Evolutionary conservation across 805 yeast genomes (phyloP).

Genomic region (Saccharomycopsis malanga): DNA sequence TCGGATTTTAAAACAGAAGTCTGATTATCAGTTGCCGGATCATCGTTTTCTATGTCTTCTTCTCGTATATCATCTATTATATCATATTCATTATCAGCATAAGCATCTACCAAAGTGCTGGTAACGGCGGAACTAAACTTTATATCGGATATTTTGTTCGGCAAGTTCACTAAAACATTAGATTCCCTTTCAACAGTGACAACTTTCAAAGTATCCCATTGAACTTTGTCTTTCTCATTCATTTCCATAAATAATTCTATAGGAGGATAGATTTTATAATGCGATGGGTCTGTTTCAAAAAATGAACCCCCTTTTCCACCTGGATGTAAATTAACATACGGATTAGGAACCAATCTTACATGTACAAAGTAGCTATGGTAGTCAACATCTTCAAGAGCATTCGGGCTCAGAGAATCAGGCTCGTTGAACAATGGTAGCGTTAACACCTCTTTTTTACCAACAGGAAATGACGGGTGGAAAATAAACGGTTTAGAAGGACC

Average conservation of each 20-base stretch:
- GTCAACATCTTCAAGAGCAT: conserved; percentile 16
- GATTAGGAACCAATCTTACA: conserved; percentile 36
- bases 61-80: conserved; percentile 22
- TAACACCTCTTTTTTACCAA: conserved; percentile 30
- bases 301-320: neutral
- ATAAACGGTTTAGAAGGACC: conserved; percentile 19
- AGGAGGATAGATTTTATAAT: conserved; percentile 37
- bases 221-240: conserved; percentile 29
- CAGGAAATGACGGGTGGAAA: conserved; percentile 31
- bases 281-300: conserved; percentile 5
- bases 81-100: conserved; percentile 1
- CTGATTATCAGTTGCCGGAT: neutral
- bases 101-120: conserved; percentile 29
- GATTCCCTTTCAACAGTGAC: conserved; percentile 41
- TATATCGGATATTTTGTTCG: conserved; percentile 36
- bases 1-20: neutral
- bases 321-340: conserved; percentile 25
- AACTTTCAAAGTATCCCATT: conserved; percentile 33
- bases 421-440: conserved; percentile 27
- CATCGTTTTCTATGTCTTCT: neutral
- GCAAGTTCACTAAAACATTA: conserved; percentile 34
- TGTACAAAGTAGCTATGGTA: conserved; percentile 32
- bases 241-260: conserved; percentile 46
- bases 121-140: conserved; percentile 34
- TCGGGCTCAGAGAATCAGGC: too few relatives aligned